A percentile compares a stretch with the other conserved stretches of the same genome.
Evolutionary conservation across 1,284 basidiomycete genomes (phyloP).

Genomic region (Marasmius fiardii): DNA sequence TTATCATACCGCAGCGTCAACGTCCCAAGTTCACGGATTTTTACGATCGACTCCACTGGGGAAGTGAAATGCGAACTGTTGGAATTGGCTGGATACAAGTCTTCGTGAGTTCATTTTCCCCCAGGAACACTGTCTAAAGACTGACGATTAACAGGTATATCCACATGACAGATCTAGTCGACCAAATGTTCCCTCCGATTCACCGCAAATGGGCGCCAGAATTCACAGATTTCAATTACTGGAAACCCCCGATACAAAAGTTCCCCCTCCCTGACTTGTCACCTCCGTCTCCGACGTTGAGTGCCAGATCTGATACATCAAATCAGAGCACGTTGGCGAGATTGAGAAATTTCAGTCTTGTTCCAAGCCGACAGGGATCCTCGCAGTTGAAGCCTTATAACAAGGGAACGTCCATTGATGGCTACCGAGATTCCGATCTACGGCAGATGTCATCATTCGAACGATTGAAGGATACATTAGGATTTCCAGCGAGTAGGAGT

Average conservation of each 20-base stretch:
- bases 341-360: slow-evolving; percentile 78
- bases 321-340: slow-evolving; percentile 70
- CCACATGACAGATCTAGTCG: slow-evolving; percentile 97
- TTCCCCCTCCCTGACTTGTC: slow-evolving; percentile 86
- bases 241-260: slow-evolving; percentile 80
- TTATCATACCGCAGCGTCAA: slow-evolving; percentile 96
- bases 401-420: background rate
- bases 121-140: too few species aligned
- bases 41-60: slow-evolving; percentile 94
- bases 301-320: slow-evolving; percentile 85
- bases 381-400: slow-evolving; percentile 25
- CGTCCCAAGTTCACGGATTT: slow-evolving; percentile 92
- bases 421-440: background rate
- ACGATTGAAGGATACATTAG: slow-evolving; percentile 56
- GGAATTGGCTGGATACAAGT: slow-evolving; percentile 95
- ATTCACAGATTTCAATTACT: slow-evolving; percentile 97
- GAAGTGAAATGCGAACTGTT: slow-evolving; percentile 98
- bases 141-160: slow-evolving; percentile 66
- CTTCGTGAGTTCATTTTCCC: slow-evolving; percentile 58
- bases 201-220: slow-evolving; percentile 85
- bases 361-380: slow-evolving; percentile 44
- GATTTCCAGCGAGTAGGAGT: slow-evolving; percentile 44
- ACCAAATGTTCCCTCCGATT: slow-evolving; percentile 99
- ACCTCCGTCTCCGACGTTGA: slow-evolving; percentile 89
- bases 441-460: slow-evolving; percentile 74